A percentile compares a stretch with the other conserved stretches of the same genome.
Conservation (phyloP, 2,329 filamentous ascomycete genomes). For the Arthroderma sp. region DNA sequence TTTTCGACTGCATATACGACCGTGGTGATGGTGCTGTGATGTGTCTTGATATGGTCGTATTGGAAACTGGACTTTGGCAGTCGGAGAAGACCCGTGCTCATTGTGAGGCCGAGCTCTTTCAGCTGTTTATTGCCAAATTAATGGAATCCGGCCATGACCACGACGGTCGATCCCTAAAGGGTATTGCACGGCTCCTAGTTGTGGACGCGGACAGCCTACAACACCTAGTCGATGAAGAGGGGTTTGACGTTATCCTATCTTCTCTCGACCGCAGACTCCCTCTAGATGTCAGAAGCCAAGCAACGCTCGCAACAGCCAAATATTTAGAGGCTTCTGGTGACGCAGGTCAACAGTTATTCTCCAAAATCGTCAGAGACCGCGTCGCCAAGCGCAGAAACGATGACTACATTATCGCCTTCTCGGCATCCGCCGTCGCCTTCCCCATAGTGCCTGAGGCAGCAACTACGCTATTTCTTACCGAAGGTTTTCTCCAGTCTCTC, state of each 20-base stretch:
- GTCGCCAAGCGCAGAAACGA: constrained; percentile 67
- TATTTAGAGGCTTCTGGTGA: constrained; percentile 67
- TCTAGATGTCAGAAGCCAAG: constrained; percentile 61
- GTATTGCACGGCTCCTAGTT: constrained; percentile 45
- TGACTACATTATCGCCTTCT: constrained; percentile 83
- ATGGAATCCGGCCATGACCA: constrained; percentile 80
- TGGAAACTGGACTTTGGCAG: constrained; percentile 34
- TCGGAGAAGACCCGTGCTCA: constrained; percentile 29
- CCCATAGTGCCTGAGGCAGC: constrained; percentile 68
- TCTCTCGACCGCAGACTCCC: constrained; percentile 76
- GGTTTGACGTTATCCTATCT: constrained; percentile 71
- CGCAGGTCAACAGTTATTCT: constrained; percentile 55
- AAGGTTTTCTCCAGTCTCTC: constrained; percentile 70
- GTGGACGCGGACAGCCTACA: constrained; percentile 39
- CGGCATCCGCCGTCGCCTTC: constrained; percentile 77
- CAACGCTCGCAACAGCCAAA: constrained; percentile 67
- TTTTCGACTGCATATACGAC: constrained; percentile 37
- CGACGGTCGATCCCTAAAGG: constrained; percentile 47
- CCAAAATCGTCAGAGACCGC: constrained; percentile 59
- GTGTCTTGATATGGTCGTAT: constrained; percentile 33
- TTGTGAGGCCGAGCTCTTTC: constrained; percentile 36
- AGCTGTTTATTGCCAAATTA: constrained; percentile 67
- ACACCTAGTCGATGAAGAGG: constrained; percentile 49
- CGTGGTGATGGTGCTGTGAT: constrained; percentile 35
- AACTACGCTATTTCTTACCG: constrained; percentile 68